Evolutionary conservation across 1,284 basidiomycete genomes (phyloP), one percentile per base, ranked within the genome.

Genomic region (Pholiota adiposa): DNA sequence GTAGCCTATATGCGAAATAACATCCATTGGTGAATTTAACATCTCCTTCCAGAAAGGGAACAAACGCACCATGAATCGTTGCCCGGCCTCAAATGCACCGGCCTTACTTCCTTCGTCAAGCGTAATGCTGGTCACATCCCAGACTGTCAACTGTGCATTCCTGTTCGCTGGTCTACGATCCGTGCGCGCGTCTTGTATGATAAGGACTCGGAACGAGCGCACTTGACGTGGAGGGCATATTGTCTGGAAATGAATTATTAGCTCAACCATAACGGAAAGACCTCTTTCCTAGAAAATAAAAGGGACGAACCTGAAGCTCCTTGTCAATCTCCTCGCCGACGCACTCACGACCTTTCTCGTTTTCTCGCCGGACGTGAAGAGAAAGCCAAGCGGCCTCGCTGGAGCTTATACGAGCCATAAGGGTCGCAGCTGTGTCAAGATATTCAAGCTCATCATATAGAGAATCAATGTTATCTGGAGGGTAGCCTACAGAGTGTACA

Each of bases 221-320:
- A 95, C 89, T 21, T 91, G 79, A 11, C 96, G 86, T 1, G 88
- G 84, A 2, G 96, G 94, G 68, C 89, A 96, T 14, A 79, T 67
- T 16, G 74, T 73, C 90, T 96, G 70, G 23, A 34, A 33, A 36
- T 33, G 5, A 40, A 69, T 34, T 21, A 36, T 56, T 33, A 25
- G 3, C 16, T 38, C 7, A 48, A 19, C 12, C 27, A 40, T 19
- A 9, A n/a, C 7, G 31, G 9, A 48, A 48, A 48, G 27, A 14
- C 1, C 11, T 25, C 18, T n/a, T 23, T 23, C 21, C 33, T 5
- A 21, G 29, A 34, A 9, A 19, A 11, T 5, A 31, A 31, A n/a
- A n/a, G n/a, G 3, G 25, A 61, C 80, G 53, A 68, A 93, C 92
- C 67, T 83, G 78, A 8, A 96, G 76, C 63, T 94, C 89, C 50